Conservation (phyloP, 331 rosid genomes). For the Phaseolus coccineus region DNA sequence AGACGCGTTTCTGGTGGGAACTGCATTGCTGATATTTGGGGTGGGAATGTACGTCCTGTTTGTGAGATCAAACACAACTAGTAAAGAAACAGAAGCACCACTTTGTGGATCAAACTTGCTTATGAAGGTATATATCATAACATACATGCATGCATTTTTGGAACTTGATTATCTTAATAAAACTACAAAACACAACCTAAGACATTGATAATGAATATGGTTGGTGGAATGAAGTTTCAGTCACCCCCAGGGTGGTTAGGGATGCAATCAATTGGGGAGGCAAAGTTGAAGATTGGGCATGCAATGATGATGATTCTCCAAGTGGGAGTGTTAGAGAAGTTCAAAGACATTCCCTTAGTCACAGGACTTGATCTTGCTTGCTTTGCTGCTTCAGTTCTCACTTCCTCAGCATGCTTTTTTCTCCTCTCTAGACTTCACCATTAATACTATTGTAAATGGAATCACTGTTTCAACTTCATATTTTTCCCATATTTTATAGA, state of each 20-base stretch:
- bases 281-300: conserved; percentile 85
- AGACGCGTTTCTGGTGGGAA: conserved; percentile 92
- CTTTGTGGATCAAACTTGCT: conserved; percentile 56
- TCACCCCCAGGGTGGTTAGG: conserved; percentile 65
- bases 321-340: conserved; percentile 86
- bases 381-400: conserved; percentile 73
- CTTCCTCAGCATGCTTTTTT: conserved; percentile 80
- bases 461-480: background rate
- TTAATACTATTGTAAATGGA: background rate
- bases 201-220: background rate
- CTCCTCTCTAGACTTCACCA: conserved; percentile 66
- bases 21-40: conserved; percentile 77
- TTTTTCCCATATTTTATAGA: background rate
- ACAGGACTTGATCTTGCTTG: conserved; percentile 84
- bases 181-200: no score
- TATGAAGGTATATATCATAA: conserved; percentile 43
- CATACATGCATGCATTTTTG: background rate
- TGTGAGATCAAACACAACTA: conserved; percentile 54
- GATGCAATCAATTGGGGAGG: conserved; percentile 66
- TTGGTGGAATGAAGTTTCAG: conserved; percentile 49
- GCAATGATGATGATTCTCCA: conserved; percentile 90
- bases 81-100: conserved; percentile 42
- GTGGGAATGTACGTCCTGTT: conserved; percentile 77
- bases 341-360: conserved; percentile 63
- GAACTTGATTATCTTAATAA: background rate